phyloP scores from a whole-genome alignment of 345 rosid genomes.

The Pistacia integerrima region DNA sequence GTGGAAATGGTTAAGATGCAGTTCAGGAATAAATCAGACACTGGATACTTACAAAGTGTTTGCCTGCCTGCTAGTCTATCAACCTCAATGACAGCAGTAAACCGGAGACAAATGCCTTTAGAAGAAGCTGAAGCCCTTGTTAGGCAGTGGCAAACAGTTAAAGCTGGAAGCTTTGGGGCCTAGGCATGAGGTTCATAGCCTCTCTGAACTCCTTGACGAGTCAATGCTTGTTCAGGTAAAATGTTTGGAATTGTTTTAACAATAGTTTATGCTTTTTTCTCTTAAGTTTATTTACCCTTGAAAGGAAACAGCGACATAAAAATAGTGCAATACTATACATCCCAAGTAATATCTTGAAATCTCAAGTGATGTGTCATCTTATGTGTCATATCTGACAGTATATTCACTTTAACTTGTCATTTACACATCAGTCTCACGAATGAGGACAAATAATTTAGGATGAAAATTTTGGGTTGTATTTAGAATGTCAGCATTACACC shows the following conservation, averaged over 20 bases:
- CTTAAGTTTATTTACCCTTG: background rate
- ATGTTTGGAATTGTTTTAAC: background rate
- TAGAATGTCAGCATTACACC: too few relatives aligned
- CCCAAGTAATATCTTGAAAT: too few relatives aligned
- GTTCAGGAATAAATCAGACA: slow-evolving; percentile 38
- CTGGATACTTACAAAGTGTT: slow-evolving; percentile 34
- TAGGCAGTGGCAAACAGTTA: slow-evolving; percentile 83
- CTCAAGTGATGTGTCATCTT: too few relatives aligned
- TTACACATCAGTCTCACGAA: too few relatives aligned
- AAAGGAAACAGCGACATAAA: background rate
- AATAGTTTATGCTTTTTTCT: background rate
- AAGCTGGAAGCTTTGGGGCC: slow-evolving; percentile 97
- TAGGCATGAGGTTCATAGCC: slow-evolving; percentile 58
- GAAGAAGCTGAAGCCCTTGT: slow-evolving; percentile 94
- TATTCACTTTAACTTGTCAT: too few relatives aligned
- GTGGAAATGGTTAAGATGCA: slow-evolving; percentile 44
- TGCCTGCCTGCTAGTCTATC: slow-evolving; percentile 49
- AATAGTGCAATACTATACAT: background rate
- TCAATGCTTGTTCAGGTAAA: slow-evolving; percentile 90
- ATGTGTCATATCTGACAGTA: too few relatives aligned
- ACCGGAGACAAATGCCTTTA: slow-evolving; percentile 64
- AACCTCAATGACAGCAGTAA: slow-evolving; percentile 34
- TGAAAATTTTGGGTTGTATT: too few relatives aligned
- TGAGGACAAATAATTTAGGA: too few relatives aligned
- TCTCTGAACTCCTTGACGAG: slow-evolving; percentile 80